Evolutionary conservation across 148 eudicot species (phyloP).

Genomic region (Rhododendron williamsianum): DNA sequence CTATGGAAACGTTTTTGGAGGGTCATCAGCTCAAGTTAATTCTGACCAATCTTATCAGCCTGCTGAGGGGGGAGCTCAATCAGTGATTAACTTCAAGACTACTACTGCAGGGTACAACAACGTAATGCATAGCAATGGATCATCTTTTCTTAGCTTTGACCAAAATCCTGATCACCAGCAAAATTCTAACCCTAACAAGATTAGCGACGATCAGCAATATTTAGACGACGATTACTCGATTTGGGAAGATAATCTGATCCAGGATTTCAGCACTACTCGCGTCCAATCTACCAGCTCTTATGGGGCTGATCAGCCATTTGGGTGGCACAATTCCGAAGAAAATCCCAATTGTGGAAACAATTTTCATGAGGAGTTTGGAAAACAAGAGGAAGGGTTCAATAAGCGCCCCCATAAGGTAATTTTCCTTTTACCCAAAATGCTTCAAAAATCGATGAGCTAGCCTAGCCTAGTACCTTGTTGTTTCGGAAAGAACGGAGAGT

Average conservation of each 20-base stretch:
- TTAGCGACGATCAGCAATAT: not conserved
- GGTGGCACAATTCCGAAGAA: slow-evolving; percentile 11
- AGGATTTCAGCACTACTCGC: slow-evolving; percentile 2
- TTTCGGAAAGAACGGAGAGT: too few species aligned
- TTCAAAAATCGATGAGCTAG: not conserved
- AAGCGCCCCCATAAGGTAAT: not conserved
- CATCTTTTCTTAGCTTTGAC: slow-evolving; percentile 19
- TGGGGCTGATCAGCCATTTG: slow-evolving; percentile 10
- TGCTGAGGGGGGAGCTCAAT: not conserved
- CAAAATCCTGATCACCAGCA: not conserved
- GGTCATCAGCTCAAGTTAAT: slow-evolving; percentile 20
- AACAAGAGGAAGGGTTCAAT: not conserved
- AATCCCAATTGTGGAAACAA: not conserved
- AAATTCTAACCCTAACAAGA: not conserved
- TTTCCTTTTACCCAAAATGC: not conserved
- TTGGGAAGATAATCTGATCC: slow-evolving; percentile 5
- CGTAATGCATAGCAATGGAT: slow-evolving; percentile 4
- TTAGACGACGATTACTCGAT: not conserved
- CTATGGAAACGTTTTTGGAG: slow-evolving; percentile 32
- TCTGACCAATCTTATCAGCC: slow-evolving; percentile 27
- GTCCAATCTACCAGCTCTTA: slow-evolving; percentile 14
- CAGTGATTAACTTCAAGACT: slow-evolving; percentile 10
- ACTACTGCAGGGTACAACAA: not conserved
- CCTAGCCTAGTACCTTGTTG: too few species aligned
- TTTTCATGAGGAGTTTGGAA: not conserved